A percentile compares a stretch with the other conserved stretches of the same genome.
Conservation (phyloP, 768 basidiomycete species). For the Hypholoma fasciculare region DNA sequence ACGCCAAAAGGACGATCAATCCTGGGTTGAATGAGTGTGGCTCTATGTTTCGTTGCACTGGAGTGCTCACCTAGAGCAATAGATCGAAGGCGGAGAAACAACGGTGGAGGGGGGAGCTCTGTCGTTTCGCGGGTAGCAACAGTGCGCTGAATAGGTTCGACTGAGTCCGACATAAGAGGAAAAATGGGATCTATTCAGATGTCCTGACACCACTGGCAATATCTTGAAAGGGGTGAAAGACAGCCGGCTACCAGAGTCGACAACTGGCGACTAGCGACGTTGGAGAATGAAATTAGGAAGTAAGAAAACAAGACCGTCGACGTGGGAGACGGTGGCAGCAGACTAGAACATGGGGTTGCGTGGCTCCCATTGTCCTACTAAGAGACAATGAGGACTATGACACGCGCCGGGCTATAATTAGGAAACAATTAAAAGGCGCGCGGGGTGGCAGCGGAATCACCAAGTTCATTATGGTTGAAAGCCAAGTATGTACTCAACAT, state of each 20-base stretch:
- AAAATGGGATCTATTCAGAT: not conserved
- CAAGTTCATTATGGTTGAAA: too few species aligned
- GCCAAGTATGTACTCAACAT: too few species aligned
- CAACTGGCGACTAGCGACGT: not conserved
- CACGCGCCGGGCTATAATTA: too few species aligned
- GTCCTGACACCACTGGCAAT: not conserved
- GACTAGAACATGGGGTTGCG: too few species aligned
- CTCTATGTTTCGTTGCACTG: not conserved
- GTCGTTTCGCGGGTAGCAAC: not conserved
- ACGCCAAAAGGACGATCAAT: constrained; percentile 22
- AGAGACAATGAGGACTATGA: too few species aligned
- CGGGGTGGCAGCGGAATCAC: too few species aligned
- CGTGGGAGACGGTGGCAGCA: too few species aligned
- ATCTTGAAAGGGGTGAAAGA: not conserved
- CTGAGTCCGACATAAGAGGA: too few species aligned
- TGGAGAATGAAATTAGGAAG: not conserved
- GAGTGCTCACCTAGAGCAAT: constrained; percentile 1
- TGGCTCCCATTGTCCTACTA: too few species aligned
- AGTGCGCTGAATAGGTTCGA: constrained; percentile 37
- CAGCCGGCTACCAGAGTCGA: constrained; percentile 2
- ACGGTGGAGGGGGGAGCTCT: not conserved
- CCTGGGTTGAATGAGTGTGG: constrained; percentile 9
- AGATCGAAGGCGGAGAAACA: constrained; percentile 6
- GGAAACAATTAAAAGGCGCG: too few species aligned
- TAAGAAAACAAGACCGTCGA: too few species aligned